Percentiles rank a stretch among this genome's conserved stretches.
Conservation (phyloP, 495 filamentous ascomycete species). For the Penicillium soppii region DNA sequence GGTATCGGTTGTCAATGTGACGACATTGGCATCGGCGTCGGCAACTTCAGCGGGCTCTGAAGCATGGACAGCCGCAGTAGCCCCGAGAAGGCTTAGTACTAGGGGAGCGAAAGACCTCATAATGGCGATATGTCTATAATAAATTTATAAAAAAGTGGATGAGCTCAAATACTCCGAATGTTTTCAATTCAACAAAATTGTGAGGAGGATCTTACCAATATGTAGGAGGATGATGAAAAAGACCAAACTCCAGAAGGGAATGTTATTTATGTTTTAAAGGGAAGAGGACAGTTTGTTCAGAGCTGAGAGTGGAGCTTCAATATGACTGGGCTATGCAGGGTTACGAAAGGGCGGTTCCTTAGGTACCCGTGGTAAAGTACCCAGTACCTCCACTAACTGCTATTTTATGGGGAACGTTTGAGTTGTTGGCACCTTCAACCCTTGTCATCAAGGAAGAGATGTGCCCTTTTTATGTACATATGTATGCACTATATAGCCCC, state of each 20-base stretch:
- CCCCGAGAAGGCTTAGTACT: conserved; percentile 60
- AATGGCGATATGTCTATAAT: conserved; percentile 19
- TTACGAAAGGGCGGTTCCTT: conserved; percentile 5
- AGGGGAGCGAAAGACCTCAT: conserved; percentile 59
- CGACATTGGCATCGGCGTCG: conserved; percentile 62
- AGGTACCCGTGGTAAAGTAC: conserved; percentile 1
- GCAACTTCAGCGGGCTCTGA: conserved; percentile 43
- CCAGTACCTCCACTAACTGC: neutral
- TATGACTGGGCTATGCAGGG: conserved; percentile 27
- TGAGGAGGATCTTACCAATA: conserved; percentile 11
- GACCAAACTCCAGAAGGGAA: conserved; percentile 5
- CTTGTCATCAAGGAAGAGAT: too few relatives aligned
- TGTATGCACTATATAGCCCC: too few relatives aligned
- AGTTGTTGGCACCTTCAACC: neutral
- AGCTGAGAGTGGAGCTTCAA: conserved; percentile 25
- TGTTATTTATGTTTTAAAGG: conserved; percentile 24
- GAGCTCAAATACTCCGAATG: conserved; percentile 7
- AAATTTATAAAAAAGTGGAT: conserved; percentile 9
- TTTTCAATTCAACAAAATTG: conserved; percentile 8
- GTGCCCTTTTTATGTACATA: too few relatives aligned
- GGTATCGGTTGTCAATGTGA: conserved; percentile 77
- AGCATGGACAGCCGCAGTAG: conserved; percentile 61
- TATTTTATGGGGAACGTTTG: neutral
- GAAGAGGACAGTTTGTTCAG: conserved; percentile 52
- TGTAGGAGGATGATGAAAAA: conserved; percentile 10